Base-by-base conservation (phyloP, 179 eudicot species). In the Silene coronaria region DNA sequence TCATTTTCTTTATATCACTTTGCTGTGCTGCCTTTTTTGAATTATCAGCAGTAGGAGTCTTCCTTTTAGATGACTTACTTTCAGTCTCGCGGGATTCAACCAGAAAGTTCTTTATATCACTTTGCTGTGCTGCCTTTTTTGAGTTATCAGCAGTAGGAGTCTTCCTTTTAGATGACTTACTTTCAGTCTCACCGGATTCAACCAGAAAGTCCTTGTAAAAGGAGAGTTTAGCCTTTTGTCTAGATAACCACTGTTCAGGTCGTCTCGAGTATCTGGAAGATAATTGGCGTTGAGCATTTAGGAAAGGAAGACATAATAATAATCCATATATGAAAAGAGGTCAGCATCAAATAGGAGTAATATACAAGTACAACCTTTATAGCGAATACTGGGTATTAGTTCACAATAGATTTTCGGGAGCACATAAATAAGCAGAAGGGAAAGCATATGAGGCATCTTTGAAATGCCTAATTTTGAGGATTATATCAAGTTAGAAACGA, bases 1-100 rank as follows among this genome's bases (percentile, higher is more conserved):
- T 88, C 92, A 92, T 87, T 78, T 79, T 84, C 89, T 92, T 92
- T 30, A 93, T 23, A 78, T 78, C 71, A 7, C 75, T 75, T 76
- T 83, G 85, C 36, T 85, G 82, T 57, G 81, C 48, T 60, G 75
- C 72, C 78, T 85, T 80, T 60, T 83, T 85, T 58, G 77, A 66
- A 61, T 34, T 46, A 59, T 78, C 84, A 59, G 48, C 7, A 58
- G 77, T 78, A 19, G 70, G 75, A 27, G 73, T 76, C 86, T 85
- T 82, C 70, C 34, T 78, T 32, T 73, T 77, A 46, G 59, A 65
- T 17, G 68, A 45, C 36, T 23, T 67, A 8, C 53, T 53, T 53
- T 83, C 83, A 17, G 46, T 65, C 3, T 75, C 73, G 23, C 64
- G 66, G 26, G 84, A 80, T 57, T 78, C 81, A n/a, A 79, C 82